Evolutionary conservation across 2,329 filamentous ascomycete genomes (phyloP).

Genomic region (Monosporascus sp.): DNA sequence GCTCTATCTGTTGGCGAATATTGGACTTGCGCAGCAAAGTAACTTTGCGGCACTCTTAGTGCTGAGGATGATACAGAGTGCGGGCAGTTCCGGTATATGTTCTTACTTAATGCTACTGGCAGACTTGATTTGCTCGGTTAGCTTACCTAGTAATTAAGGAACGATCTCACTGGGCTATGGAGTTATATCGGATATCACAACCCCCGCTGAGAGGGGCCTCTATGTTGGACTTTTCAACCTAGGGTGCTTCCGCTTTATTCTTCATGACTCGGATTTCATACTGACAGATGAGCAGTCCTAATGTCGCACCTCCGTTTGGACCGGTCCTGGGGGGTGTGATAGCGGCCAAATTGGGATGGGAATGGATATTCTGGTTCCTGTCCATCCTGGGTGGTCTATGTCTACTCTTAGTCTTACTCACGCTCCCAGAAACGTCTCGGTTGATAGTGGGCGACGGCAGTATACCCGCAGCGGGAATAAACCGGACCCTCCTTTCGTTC

Average conservation of each 20-base stretch:
- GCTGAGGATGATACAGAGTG: conserved; percentile 43
- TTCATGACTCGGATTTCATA: conserved; percentile 10
- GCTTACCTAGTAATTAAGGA: conserved; percentile 3
- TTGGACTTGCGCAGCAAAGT: conserved; percentile 38
- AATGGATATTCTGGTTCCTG: conserved; percentile 43
- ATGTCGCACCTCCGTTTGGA: conserved; percentile 26
- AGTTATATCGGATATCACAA: conserved; percentile 46
- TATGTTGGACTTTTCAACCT: conserved; percentile 39
- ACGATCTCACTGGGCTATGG: conserved; percentile 35
- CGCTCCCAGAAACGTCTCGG: conserved; percentile 31
- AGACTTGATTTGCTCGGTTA: too few relatives aligned
- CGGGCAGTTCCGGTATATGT: conserved; percentile 5
- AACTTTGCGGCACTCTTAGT: conserved; percentile 39
- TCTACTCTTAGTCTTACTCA: conserved; percentile 30
- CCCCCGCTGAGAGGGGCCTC: conserved; percentile 42
- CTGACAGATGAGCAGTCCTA: conserved; percentile 14
- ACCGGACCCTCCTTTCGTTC: conserved; percentile 3
- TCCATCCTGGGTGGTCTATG: conserved; percentile 29
- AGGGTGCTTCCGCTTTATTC: conserved; percentile 9
- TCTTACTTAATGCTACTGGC: too few relatives aligned
- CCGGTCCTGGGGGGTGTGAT: conserved; percentile 44
- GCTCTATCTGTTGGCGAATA: conserved; percentile 31
- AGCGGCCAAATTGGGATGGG: conserved; percentile 40
- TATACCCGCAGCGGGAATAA: conserved; percentile 6
- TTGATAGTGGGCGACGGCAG: conserved; percentile 9